These are phyloP conservation scores for Corynascus novoguineensis DNA, from an alignment of 495 filamentous ascomycete genomes.

Conservation along the genomic window DNA sequence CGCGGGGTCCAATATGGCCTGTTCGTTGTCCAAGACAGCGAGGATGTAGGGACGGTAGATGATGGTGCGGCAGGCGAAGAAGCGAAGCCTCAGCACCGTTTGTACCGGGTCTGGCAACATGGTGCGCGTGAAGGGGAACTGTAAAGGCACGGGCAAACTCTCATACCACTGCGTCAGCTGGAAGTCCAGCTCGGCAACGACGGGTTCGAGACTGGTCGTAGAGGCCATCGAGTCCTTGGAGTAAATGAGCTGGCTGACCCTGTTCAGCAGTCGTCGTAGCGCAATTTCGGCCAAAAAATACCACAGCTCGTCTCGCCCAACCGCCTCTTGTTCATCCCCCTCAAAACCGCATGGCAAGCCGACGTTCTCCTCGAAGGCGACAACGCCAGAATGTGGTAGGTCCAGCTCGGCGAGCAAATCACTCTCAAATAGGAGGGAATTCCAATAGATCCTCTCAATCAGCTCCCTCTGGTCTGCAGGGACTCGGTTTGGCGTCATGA, in stretches of 20 bases:
- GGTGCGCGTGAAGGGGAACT: constrained; percentile 63
- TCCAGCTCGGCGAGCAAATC: constrained; percentile 76
- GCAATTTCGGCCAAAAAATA: constrained; percentile 81
- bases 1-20: constrained; percentile 57
- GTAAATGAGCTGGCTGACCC: constrained; percentile 76
- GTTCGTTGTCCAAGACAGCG: constrained; percentile 72
- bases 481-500: constrained; percentile 64
- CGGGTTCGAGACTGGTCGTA: constrained; percentile 64
- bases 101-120: constrained; percentile 67
- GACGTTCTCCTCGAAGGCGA: constrained; percentile 74
- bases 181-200: constrained; percentile 74
- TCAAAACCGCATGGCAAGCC: constrained; percentile 72
- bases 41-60: constrained; percentile 80
- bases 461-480: constrained; percentile 64
- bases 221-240: constrained; percentile 64
- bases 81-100: constrained; percentile 70
- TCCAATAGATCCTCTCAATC: constrained; percentile 76
- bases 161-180: constrained; percentile 83
- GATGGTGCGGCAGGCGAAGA: constrained; percentile 79
- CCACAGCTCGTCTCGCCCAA: constrained; percentile 72
- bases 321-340: constrained; percentile 56
- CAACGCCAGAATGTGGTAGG: constrained; percentile 74
- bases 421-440: constrained; percentile 73
- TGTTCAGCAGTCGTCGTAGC: constrained; percentile 66
- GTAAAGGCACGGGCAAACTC: constrained; percentile 62